Base-by-base conservation (phyloP, 2,329 filamentous ascomycete genomes). In the Phialophora expanda region DNA sequence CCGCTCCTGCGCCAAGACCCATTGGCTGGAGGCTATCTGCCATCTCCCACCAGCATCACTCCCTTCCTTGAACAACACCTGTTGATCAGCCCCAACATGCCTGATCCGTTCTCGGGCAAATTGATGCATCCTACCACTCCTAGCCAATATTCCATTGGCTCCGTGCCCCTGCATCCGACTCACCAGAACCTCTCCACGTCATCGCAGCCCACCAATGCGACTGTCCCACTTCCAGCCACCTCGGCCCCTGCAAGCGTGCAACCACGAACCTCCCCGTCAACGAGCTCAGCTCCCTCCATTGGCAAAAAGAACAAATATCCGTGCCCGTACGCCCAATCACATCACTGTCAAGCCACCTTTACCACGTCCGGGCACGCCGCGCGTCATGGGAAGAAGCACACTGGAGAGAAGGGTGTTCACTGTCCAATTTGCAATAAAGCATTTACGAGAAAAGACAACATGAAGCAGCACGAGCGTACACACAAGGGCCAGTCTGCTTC, bases 331-430 rank as follows among this genome's bases (percentile, higher is more conserved):
- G 85, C 86, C 2, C 83, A 84, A 70, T 81, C 84, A 59, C 86
- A 83, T 74, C 80, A 81, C 60, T 89, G 87, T 79, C 79, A 77
- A 58, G 85, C 88, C 66, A 87, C 83, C 56, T 89, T 89, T 76
- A 89, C 87, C 60, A 89, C 87, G 4, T 89, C 87, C 0, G 87
- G 87, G 58, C 87, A 89, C 72, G 87, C 87, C 6, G 86, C 87
- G n/a, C 84, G 87, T 22, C 87, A 89, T 72, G 86, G 87, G 30
- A 89, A 89, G 77, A 89, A 88, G 77, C 87, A 89, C 77, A 89
- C 87, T 0, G 87, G 87, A 62, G 87, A 88, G 76, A 89, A 89
- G 75, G 86, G 87, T 66, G 86, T 88, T n/a, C 83, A 86, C 72
- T 89, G 87, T 73, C 87, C 87, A 0, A 85, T 88, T 67, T 89